Conservation (phyloP, 2,329 filamentous ascomycete species). For the Madurella mycetomatis region DNA sequence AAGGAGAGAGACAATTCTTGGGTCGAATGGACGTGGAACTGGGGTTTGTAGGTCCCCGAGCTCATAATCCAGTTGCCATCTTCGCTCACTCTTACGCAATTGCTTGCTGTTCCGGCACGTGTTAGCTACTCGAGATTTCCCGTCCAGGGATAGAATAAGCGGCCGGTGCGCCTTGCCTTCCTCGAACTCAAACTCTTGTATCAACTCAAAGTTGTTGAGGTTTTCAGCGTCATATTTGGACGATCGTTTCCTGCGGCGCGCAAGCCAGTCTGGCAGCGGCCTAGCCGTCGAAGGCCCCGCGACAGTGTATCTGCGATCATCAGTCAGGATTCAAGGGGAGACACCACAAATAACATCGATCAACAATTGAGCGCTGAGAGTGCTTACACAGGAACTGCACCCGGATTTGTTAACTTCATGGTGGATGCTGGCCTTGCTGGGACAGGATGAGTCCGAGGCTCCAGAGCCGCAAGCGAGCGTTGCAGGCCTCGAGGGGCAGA, state of each 20-base stretch:
- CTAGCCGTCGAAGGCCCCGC: conserved; percentile 84
- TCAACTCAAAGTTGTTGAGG: conserved; percentile 85
- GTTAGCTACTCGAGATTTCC: conserved; percentile 4
- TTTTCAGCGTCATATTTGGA: conserved; percentile 91
- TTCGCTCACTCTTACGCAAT: conserved; percentile 83
- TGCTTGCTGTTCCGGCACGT: conserved; percentile 55
- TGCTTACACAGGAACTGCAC: conserved; percentile 41
- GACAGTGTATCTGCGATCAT: conserved; percentile 79
- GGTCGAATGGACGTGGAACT: conserved; percentile 94
- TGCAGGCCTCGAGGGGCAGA: conserved; percentile 11
- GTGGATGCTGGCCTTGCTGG: conserved; percentile 17
- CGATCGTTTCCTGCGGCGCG: conserved; percentile 81
- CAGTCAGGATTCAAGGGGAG: conserved; percentile 39
- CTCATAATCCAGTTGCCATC: conserved; percentile 98
- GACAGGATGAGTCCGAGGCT: conserved; percentile 6
- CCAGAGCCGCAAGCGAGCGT: conserved; percentile 1
- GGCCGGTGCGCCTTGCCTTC: conserved; percentile 21
- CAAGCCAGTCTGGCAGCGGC: conserved; percentile 92
- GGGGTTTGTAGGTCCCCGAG: conserved; percentile 66
- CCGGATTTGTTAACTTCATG: conserved; percentile 81
- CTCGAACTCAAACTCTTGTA: conserved; percentile 97
- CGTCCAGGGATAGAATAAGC: not conserved
- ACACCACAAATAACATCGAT: not conserved
- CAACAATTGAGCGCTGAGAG: not conserved
- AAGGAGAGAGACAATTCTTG: conserved; percentile 92